Conservation (phyloP, 1,139 yeast species). For the Hanseniaspora sp. region DNA sequence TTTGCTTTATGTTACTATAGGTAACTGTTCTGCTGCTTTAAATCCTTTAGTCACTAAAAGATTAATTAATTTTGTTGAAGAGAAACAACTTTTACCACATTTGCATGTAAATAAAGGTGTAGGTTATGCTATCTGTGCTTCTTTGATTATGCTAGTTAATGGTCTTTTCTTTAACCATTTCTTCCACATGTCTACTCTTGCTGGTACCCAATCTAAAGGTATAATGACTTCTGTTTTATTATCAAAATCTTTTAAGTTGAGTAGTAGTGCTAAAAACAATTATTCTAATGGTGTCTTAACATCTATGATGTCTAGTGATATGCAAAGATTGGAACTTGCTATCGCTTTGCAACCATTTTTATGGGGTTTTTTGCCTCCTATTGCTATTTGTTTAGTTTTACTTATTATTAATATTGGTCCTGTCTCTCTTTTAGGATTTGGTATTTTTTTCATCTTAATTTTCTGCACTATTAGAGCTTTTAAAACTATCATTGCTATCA, state of each 20-base stretch:
- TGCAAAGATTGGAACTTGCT: constrained; percentile 59
- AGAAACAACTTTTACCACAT: constrained; percentile 22
- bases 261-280: constrained; percentile 38
- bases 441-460: constrained; percentile 31
- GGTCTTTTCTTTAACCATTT: constrained; percentile 33
- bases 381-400: constrained; percentile 43
- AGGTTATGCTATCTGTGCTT: constrained; percentile 34
- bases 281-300: constrained; percentile 42
- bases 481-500: constrained; percentile 32
- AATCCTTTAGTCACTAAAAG: constrained; percentile 34
- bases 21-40: constrained; percentile 20
- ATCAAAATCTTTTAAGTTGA: constrained; percentile 38
- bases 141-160: constrained; percentile 25
- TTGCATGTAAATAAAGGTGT: constrained; percentile 31
- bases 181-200: constrained; percentile 33
- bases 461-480: constrained; percentile 29
- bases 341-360: constrained; percentile 45
- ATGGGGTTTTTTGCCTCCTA: constrained; percentile 32
- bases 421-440: constrained; percentile 52
- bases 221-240: constrained; percentile 35
- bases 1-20: constrained; percentile 24
- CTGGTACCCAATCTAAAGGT: constrained; percentile 38
- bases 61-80: constrained; percentile 35
- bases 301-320: constrained; percentile 54
- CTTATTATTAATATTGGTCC: constrained; percentile 53